Base-by-base conservation (phyloP, 1,284 basidiomycete genomes). In the Tilletia horrida region DNA sequence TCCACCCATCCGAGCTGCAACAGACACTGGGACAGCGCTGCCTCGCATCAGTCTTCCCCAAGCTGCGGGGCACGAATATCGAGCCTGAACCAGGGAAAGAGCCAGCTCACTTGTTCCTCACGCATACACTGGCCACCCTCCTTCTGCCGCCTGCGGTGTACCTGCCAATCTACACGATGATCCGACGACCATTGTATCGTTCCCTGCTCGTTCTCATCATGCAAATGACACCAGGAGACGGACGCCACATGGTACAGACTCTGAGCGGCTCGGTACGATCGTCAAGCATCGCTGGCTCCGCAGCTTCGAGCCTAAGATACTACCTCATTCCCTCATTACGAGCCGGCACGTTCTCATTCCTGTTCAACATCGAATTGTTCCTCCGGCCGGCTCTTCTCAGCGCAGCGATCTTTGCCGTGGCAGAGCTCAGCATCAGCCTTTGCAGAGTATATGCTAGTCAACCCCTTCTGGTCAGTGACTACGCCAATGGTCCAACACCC, bases 381-480 rank as follows among this genome's bases (percentile, higher is more conserved):
- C 29, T 59, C 14, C 55, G 55, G 29, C 55, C 55, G 9, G 55
- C 55, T 31, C 55, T 59, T 21, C 55, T 59, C 55, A 59, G 55
- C 18, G 55, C 55, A 18, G 55, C 55, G 16, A 59, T 59, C 29
- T 59, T 59, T 18, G 55, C 55, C 23, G n/a, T 59, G 27, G 55
- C 55, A n/a, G 55, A 59, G 55, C 55, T 59, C 29, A 59, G 55
- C 21, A 25, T 59, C 29, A 40, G 55, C 16, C 18, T 59, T 9
- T 25, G 13, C 13, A 25, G 55, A 3, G 55, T 59, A 9, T 59
- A 59, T 35, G 55, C 55, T 6, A 59, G 27, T 40, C 55, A 59
- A 14, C 55, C 55, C 9, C 8, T 59, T 3, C 27, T 59, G 14
- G 55, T 59, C 31, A 59, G 55, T 16, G 55, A 27, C 27, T 59